Evolutionary conservation across 106 monocot genomes (phyloP), one percentile per base, ranked within the genome.

Genomic region (Apostasia shenzhenica): DNA sequence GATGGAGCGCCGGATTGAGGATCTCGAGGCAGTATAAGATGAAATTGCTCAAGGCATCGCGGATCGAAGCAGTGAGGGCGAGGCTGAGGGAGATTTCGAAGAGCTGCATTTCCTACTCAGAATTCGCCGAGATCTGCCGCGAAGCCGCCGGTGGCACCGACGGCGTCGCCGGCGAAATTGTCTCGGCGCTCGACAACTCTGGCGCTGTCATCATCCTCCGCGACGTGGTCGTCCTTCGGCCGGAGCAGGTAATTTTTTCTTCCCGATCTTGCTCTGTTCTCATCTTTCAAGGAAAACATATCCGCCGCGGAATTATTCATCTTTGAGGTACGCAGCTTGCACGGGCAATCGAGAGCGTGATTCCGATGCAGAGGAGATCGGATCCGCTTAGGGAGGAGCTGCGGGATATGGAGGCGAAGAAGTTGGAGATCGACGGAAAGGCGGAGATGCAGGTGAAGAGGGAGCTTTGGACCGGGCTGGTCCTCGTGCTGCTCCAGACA

Each of bases 131-230:
- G 69, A 72, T 94, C 40, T 94, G 94, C 78, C 48, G 75, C 54
- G 81, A 81, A n/a, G 79, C 63, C 3, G 59, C 75, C 37, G 83
- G 72, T 38, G 68, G 68, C 0, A 73, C 77, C 2, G 75, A 85
- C 13, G 85, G 72, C 12, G 46, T 41, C 37, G 49, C 68, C 8
- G 55, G 26, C 39, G 75, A 44, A 40, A 66, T 90, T 46, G 83
- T 86, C 1, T 48, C 42, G 39, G 69, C 83, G 12, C 71, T 90
- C 72, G 86, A 90, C 57, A 76, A 81, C 14, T 78, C 81, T 52
- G 86, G 90, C 14, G 73, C 78, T 9, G 86, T 90, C 37, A 67
- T 90, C 67, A 78, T 86, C 41, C 67, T 90, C 6, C 73, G 83
- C 7, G 57, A 83, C 67, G 64, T 77, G 41, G 90, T 90, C 52